Base-by-base conservation (phyloP, 768 basidiomycete species). In the Leccinum aurantiacum region DNA sequence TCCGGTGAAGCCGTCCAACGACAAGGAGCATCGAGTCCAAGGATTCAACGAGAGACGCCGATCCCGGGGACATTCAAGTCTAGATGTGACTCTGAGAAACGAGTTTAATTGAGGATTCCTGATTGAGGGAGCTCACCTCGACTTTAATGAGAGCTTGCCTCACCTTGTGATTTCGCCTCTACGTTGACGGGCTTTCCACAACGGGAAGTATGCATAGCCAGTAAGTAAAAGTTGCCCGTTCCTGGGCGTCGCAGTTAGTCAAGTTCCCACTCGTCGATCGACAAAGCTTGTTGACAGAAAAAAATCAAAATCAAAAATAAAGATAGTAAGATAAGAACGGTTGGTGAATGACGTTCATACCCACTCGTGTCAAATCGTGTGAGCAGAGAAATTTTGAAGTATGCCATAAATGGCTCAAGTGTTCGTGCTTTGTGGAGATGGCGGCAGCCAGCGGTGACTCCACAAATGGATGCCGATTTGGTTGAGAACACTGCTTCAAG, bases 191-290 rank as follows among this genome's bases (percentile, higher is more conserved):
- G 11, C 3, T 58, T 58, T 48, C 58, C 58, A 19, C 53, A 64
- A 60, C 15, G 24, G 44, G 44, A 64, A 41, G 33, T 27, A 37
- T 37, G 27, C 13, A 41, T 29, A 29, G 38, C 22, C 27, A 46
- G n/a, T 7, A 37, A 25, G 50, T 54, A 38, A 57, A 54, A 22
- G 38, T 33, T 51, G 27, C 8, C n/a, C 33, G 54, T 58, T 27
- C 53, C 60, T 64, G 55, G 31, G 41, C 24, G 55, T 33, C 35
- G 35, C 37, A 50, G 38, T 61, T 13, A 49, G 38, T 29, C 54
- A 38, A 47, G 35, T 22, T 49, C 44, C 37, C 44, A 55, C 25
- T 56, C 24, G 41, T 56, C 17, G 38, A 33, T 15, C 15, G 14
- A 33, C 19, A 55, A 54, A 22, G 52, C 38, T 14, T 15, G 2